Evolutionary conservation across 345 rosid species (phyloP).

Genomic region (Salix exigua): DNA sequence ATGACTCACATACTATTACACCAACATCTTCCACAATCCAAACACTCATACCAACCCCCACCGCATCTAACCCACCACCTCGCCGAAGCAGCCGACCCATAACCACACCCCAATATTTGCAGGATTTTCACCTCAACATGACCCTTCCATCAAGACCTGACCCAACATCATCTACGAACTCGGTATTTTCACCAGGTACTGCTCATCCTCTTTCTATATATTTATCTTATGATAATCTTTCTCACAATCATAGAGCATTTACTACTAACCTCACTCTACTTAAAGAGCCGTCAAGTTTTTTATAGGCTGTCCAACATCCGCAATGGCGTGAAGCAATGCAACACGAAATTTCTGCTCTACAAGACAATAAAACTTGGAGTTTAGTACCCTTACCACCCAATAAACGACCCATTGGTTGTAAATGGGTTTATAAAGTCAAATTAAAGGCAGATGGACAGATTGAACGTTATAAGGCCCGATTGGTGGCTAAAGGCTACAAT

Average conservation of each 20-base stretch:
- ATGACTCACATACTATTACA: too few relatives aligned
- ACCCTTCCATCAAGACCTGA: too few relatives aligned
- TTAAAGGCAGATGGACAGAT: neutral
- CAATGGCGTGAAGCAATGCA: too few relatives aligned
- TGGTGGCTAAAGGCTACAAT: neutral
- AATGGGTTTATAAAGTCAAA: too few relatives aligned
- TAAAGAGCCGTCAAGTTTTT: neutral
- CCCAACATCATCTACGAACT: neutral
- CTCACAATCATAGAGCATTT: neutral
- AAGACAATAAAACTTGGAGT: neutral
- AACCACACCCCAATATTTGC: too few relatives aligned
- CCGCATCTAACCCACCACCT: rapidly evolving
- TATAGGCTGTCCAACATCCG: neutral
- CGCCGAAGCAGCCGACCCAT: rapidly evolving
- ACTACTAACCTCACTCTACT: neutral
- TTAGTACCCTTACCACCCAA: neutral
- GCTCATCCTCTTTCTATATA: neutral
- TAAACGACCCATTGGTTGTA: neutral
- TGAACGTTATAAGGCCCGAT: rapidly evolving
- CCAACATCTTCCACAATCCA: too few relatives aligned
- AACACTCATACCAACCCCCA: too few relatives aligned
- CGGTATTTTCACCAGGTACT: too few relatives aligned
- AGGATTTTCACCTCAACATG: neutral
- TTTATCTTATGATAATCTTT: neutral
- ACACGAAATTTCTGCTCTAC: neutral